A percentile compares a stretch with the other conserved stretches of the same genome.
phyloP scores from a whole-genome alignment of 805 yeast species.

The Metschnikowia anglica region DNA sequence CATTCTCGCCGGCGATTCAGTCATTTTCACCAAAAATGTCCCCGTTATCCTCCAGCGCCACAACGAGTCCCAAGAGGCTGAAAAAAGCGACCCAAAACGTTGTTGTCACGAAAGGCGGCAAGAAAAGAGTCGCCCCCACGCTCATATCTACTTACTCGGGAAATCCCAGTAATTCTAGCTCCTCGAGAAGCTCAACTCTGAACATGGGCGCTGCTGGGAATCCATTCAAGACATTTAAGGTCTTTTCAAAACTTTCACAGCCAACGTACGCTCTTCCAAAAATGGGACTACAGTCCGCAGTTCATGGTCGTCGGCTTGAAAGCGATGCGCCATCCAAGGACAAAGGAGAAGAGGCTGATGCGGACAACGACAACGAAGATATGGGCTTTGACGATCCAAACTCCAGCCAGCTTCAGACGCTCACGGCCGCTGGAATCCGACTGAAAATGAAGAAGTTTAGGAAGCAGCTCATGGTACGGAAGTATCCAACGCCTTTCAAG shows the following conservation, averaged over 20 bases:
- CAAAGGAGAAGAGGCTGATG: slow-evolving; percentile 25
- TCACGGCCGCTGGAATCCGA: slow-evolving; percentile 33
- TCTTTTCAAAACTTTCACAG: slow-evolving; percentile 39
- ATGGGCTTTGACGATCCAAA: slow-evolving; percentile 35
- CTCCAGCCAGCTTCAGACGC: slow-evolving; percentile 17
- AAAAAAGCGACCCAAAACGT: slow-evolving; percentile 41
- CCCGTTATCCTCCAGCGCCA: background rate
- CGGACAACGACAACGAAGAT: slow-evolving; percentile 52
- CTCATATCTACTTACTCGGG: slow-evolving; percentile 50
- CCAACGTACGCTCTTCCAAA: slow-evolving; percentile 56
- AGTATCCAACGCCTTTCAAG: slow-evolving; percentile 39
- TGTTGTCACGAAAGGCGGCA: slow-evolving; percentile 71
- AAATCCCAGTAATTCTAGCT: slow-evolving; percentile 18
- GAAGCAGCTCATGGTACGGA: slow-evolving; percentile 29
- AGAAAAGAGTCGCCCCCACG: slow-evolving; percentile 72
- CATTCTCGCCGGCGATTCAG: background rate
- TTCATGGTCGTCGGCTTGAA: slow-evolving; percentile 45
- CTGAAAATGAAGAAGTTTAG: slow-evolving; percentile 34
- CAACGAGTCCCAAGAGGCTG: slow-evolving; percentile 6
- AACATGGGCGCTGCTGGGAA: slow-evolving; percentile 15
- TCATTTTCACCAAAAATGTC: background rate
- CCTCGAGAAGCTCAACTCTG: slow-evolving; percentile 6
- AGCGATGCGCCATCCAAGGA: slow-evolving; percentile 14
- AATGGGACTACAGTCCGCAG: slow-evolving; percentile 62
- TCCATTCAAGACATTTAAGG: slow-evolving; percentile 23